phyloP scores from a whole-genome alignment of 2,329 filamentous ascomycete species.

The Cladosporium sp. region DNA sequence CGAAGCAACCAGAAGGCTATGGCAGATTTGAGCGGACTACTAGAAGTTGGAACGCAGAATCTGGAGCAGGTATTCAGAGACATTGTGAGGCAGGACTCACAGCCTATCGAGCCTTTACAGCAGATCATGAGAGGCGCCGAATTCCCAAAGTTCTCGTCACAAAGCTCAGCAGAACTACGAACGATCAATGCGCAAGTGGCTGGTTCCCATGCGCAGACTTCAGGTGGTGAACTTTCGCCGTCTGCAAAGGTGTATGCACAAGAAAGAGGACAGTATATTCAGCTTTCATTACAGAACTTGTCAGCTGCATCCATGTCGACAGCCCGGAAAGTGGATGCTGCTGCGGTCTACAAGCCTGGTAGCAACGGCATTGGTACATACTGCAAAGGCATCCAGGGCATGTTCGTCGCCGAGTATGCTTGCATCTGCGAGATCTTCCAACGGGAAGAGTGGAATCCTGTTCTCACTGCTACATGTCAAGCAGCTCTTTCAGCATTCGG shows the following conservation, averaged over 20 bases:
- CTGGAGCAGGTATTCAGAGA: constrained; percentile 81
- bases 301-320: constrained; percentile 77
- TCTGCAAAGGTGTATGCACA: constrained; percentile 82
- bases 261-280: constrained; percentile 81
- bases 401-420: constrained; percentile 84
- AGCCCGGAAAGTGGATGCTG: constrained; percentile 67
- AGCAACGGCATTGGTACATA: constrained; percentile 92
- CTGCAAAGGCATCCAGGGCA: constrained; percentile 77
- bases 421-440: constrained; percentile 85
- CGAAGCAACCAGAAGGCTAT: constrained; percentile 88
- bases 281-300: constrained; percentile 75
- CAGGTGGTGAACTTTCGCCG: constrained; percentile 38
- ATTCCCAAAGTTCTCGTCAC: constrained; percentile 75
- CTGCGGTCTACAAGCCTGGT: constrained; percentile 80
- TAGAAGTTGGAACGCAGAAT: constrained; percentile 75
- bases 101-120: constrained; percentile 80
- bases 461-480: constrained; percentile 76
- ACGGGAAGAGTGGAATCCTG: constrained; percentile 75
- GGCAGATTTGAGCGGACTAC: constrained; percentile 69
- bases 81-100: constrained; percentile 71
- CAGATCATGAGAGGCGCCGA: constrained; percentile 76
- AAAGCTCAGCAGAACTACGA: constrained; percentile 69
- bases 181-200: constrained; percentile 62
- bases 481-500: constrained; percentile 74
- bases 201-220: constrained; percentile 23